Conservation (phyloP, 1,284 basidiomycete genomes). For the Xanthoconium separans region DNA sequence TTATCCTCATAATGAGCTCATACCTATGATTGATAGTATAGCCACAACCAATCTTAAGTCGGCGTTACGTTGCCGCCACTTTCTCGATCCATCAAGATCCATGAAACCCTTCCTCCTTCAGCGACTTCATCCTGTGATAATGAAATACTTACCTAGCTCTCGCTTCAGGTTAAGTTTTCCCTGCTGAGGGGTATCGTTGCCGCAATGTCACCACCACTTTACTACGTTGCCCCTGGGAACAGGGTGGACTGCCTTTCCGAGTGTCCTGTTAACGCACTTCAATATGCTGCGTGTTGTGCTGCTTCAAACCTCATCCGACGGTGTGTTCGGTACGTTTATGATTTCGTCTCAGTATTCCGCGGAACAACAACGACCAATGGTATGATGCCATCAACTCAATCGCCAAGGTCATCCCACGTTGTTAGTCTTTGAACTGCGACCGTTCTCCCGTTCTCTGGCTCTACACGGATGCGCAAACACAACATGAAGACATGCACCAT, state of each 20-base stretch:
- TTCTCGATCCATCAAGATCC: not conserved
- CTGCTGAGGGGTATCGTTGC: slow-evolving; percentile 1
- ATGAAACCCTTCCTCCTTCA: not conserved
- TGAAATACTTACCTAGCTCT: slow-evolving; percentile 8
- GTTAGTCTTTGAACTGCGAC: not conserved
- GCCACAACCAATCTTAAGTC: slow-evolving; percentile 6
- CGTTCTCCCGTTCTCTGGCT: slow-evolving; percentile 3
- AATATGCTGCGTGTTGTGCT: slow-evolving; percentile 12
- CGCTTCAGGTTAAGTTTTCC: not conserved
- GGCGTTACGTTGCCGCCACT: slow-evolving; percentile 1
- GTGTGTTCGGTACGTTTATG: slow-evolving; percentile 1
- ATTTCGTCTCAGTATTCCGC: slow-evolving; percentile 15
- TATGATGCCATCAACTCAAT: not conserved
- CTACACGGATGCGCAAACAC: not conserved
- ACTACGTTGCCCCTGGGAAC: slow-evolving; percentile 12
- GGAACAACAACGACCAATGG: slow-evolving; percentile 12
- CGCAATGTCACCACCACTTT: slow-evolving; percentile 10
- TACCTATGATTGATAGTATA: slow-evolving; percentile 3
- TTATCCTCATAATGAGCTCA: slow-evolving; percentile 17
- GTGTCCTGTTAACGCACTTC: slow-evolving; percentile 14
- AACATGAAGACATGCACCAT: not conserved
- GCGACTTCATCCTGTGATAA: slow-evolving; percentile 14
- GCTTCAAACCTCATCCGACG: slow-evolving; percentile 13
- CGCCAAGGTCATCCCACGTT: slow-evolving; percentile 3
- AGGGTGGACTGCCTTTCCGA: slow-evolving; percentile 7